A percentile compares a stretch with the other conserved stretches of the same genome.
phyloP scores from a whole-genome alignment of 176 grass and related monocot species.

The Saccharum spontaneum region DNA sequence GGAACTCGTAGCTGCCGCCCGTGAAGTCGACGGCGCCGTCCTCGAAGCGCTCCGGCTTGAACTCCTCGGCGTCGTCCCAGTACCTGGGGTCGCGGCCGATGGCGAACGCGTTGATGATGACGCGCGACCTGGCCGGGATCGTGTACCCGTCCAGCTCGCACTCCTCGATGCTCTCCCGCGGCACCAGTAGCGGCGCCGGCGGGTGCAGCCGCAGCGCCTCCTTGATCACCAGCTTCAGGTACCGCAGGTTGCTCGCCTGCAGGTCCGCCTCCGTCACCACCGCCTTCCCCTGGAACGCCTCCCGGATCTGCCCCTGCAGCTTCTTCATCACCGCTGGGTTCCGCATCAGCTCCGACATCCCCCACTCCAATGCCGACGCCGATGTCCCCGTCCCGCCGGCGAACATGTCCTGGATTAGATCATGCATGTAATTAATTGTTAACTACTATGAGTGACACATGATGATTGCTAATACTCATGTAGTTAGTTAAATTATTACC shows the following conservation, averaged over 20 bases:
- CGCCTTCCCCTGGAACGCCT: slow-evolving; percentile 25
- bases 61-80: slow-evolving; percentile 50
- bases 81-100: slow-evolving; percentile 45
- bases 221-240: slow-evolving; percentile 75
- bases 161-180: slow-evolving; percentile 34
- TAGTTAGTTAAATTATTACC: neutral
- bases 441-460: no score
- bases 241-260: slow-evolving; percentile 34
- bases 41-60: slow-evolving; percentile 52
- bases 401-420: slow-evolving; percentile 47
- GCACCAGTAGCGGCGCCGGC: slow-evolving; percentile 56
- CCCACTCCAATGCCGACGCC: slow-evolving; percentile 57
- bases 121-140: slow-evolving; percentile 43
- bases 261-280: slow-evolving; percentile 41
- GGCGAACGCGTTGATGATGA: slow-evolving; percentile 40
- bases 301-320: slow-evolving; percentile 50
- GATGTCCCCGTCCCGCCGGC: slow-evolving; percentile 49
- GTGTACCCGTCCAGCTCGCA: slow-evolving; percentile 52
- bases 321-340: slow-evolving; percentile 55
- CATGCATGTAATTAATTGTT: neutral
- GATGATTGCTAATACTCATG: no score
- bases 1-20: slow-evolving; percentile 48
- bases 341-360: slow-evolving; percentile 72
- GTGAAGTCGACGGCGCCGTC: slow-evolving; percentile 27
- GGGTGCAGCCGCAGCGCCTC: slow-evolving; percentile 66